Conservation (phyloP, 140 eudicot genomes). For the Eryngium alpinum region DNA sequence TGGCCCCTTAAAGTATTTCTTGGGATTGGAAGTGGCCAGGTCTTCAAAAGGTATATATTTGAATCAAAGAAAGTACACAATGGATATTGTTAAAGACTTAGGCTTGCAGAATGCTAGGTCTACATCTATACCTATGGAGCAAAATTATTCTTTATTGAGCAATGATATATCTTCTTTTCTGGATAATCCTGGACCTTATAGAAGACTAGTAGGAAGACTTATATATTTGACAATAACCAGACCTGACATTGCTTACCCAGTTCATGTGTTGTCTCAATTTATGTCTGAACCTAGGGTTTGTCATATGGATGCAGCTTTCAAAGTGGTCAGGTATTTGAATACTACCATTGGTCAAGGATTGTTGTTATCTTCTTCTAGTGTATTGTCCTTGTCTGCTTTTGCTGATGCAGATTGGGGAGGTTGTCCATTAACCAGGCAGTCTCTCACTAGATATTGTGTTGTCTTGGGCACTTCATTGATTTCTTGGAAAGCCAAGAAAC, state of each 20-base stretch:
- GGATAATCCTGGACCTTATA: not conserved
- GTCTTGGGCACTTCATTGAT: not conserved
- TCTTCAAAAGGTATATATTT: not conserved
- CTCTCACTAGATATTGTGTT: not conserved
- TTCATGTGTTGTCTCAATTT: not conserved
- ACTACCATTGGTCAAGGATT: not conserved
- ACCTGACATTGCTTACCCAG: not conserved
- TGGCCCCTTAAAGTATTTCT: not conserved
- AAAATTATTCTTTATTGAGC: not conserved
- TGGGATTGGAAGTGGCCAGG: not conserved
- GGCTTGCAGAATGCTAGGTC: not conserved
- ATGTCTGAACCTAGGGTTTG: not conserved
- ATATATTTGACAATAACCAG: not conserved
- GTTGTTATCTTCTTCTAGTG: not conserved
- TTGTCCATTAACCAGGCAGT: not conserved
- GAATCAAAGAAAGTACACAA: not conserved
- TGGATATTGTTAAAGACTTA: not conserved
- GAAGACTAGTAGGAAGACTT: not conserved
- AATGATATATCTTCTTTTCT: too few relatives aligned
- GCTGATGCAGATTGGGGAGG: not conserved
- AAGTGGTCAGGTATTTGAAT: not conserved
- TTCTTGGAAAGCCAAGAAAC: not conserved
- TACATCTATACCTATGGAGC: not conserved
- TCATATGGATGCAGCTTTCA: not conserved
- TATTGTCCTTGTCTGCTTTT: not conserved